These are phyloP conservation scores for Chrysosporium keratinophilum DNA, from an alignment of 2,329 filamentous ascomycete genomes.

Conservation along the genomic window DNA sequence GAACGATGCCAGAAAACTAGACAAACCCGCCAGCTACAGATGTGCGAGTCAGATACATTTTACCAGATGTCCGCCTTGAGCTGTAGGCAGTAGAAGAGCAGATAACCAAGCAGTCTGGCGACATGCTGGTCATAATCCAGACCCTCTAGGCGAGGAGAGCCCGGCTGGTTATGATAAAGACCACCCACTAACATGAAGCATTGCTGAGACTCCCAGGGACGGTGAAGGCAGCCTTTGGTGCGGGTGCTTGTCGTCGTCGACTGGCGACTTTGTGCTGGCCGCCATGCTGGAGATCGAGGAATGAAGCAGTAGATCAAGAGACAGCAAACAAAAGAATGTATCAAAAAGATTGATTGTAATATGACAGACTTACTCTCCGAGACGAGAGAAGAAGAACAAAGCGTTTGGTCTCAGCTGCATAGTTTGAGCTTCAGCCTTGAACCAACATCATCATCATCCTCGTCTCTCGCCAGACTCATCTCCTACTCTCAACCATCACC, in stretches of 20 bases:
- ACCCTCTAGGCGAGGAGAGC: background rate
- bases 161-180: background rate
- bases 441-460: background rate
- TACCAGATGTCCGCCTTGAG: slow-evolving; percentile 17
- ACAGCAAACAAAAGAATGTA: background rate
- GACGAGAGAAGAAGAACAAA: background rate
- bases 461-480: background rate
- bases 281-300: background rate
- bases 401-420: background rate
- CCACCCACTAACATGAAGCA: slow-evolving; percentile 32
- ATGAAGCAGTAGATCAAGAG: background rate
- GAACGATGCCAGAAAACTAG: slow-evolving; percentile 37
- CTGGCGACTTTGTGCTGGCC: background rate
- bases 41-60: background rate
- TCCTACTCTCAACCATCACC: background rate
- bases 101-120: background rate
- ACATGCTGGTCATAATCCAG: background rate
- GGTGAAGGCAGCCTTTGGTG: slow-evolving; percentile 37
- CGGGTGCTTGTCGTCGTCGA: slow-evolving; percentile 26
- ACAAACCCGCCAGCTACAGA: slow-evolving; percentile 24
- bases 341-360: background rate
- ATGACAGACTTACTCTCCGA: background rate
- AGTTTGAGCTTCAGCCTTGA: background rate
- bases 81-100: slow-evolving; percentile 5
- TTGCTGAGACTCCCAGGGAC: slow-evolving; percentile 33